A percentile compares a stretch with the other conserved stretches of the same genome.
These are phyloP conservation scores for Lonicera japonica DNA, from an alignment of 129 eudicot genomes.

Conservation along the genomic window DNA sequence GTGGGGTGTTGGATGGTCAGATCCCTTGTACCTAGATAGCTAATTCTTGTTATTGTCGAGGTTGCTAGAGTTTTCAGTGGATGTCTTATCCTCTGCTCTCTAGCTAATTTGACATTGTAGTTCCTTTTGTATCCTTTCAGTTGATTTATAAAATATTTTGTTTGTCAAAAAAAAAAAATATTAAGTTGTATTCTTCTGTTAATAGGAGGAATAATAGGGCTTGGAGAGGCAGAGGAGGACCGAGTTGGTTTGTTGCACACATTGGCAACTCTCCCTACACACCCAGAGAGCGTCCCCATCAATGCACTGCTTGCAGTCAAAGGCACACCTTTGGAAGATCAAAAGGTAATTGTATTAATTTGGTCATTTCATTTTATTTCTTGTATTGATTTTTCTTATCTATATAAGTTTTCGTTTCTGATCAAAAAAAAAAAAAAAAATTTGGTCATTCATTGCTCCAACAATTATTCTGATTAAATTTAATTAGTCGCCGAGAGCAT, in stretches of 20 bases:
- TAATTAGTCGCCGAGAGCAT: not conserved
- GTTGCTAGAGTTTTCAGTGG: too few relatives aligned
- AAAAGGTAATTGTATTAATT: constrained; percentile 48
- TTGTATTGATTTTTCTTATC: not conserved
- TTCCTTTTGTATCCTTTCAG: too few relatives aligned
- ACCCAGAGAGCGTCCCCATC: constrained; percentile 98
- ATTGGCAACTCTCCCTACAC: constrained; percentile 89
- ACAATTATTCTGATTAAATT: not conserved
- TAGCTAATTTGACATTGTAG: too few relatives aligned
- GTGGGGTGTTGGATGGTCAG: too few relatives aligned
- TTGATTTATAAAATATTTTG: too few relatives aligned
- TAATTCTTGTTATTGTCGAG: too few relatives aligned
- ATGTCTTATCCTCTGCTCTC: too few relatives aligned
- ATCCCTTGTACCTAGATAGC: too few relatives aligned
- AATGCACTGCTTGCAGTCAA: constrained; percentile 91
- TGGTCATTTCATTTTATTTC: not conserved
- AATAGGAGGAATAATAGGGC: constrained; percentile 96
- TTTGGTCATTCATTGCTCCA: not conserved
- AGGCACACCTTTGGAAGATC: constrained; percentile 97
- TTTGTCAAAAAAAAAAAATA: too few relatives aligned
- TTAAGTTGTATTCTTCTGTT: constrained; percentile 22
- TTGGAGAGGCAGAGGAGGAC: constrained; percentile 94
- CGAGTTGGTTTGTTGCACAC: constrained; percentile 92
- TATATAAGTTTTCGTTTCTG: too few relatives aligned
- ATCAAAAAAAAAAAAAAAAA: too few relatives aligned